Percentiles rank a stretch among this genome's conserved stretches.
Conservation (phyloP, 1,284 basidiomycete genomes). For the Waitea zeae region DNA sequence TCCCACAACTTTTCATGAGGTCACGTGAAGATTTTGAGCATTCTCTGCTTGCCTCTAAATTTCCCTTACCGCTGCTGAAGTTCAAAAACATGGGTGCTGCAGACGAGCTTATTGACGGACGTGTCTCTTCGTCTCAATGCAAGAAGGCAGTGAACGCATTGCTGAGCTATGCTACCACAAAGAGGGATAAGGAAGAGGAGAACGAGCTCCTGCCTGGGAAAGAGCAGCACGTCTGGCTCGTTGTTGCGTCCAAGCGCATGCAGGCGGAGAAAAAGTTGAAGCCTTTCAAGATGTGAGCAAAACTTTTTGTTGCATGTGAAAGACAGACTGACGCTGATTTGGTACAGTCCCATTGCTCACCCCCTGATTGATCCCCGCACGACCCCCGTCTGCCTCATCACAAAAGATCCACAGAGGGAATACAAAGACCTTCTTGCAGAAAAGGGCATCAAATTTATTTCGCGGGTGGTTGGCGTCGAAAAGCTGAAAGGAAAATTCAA, state of each 20-base stretch:
- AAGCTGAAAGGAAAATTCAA: conserved; percentile 91
- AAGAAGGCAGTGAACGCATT: conserved; percentile 65
- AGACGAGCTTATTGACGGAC: conserved; percentile 42
- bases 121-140: conserved; percentile 59
- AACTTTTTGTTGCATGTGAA: not conserved
- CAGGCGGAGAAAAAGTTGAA: conserved; percentile 63
- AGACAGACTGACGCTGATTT: not conserved
- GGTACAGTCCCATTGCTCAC: conserved; percentile 54
- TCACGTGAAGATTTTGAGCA: too few species aligned
- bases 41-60: too few species aligned
- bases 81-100: conserved; percentile 6
- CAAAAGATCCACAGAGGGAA: conserved; percentile 89
- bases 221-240: conserved; percentile 77
- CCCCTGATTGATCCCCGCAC: conserved; percentile 71
- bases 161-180: conserved; percentile 47
- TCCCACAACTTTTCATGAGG: too few species aligned
- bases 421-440: conserved; percentile 85
- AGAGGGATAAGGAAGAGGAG: conserved; percentile 46
- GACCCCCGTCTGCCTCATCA: conserved; percentile 75
- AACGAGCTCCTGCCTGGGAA: conserved; percentile 63
- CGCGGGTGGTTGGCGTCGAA: conserved; percentile 79
- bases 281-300: conserved; percentile 67
- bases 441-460: conserved; percentile 75
- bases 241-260: conserved; percentile 71
- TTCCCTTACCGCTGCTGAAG: not conserved